A percentile compares a stretch with the other conserved stretches of the same genome.
These are phyloP conservation scores for Eremochloa ophiuroides DNA, from an alignment of 176 grass and related monocot genomes.

Conservation along the genomic window DNA sequence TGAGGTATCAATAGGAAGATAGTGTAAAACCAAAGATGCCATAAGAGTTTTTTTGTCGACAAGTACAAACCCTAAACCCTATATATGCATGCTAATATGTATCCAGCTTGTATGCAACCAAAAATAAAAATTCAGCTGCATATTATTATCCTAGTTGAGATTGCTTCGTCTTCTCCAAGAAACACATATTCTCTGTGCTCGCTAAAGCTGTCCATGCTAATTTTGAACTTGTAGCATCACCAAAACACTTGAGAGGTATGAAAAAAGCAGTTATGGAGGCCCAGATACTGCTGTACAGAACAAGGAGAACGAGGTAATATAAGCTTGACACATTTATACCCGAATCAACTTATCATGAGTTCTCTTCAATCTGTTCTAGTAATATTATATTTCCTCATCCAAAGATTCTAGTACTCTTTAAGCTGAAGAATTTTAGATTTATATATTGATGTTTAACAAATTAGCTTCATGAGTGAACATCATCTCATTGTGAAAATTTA, in stretches of 20 bases:
- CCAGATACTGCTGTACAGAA: conserved; percentile 67
- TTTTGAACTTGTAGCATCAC: conserved; percentile 57
- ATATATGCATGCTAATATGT: no score
- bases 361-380: neutral
- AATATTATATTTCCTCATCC: neutral
- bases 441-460: neutral
- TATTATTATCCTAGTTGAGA: neutral
- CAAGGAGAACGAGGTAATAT: conserved; percentile 66
- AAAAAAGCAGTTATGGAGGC: conserved; percentile 54
- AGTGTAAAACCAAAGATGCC: no score
- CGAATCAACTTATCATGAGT: neutral
- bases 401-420: neutral
- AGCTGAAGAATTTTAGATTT: neutral
- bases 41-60: no score
- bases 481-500: neutral
- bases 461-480: neutral
- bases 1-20: neutral
- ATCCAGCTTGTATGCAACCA: neutral
- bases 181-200: neutral
- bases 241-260: conserved; percentile 67
- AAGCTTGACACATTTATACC: neutral
- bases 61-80: no score
- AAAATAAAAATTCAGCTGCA: neutral
- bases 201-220: neutral
- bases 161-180: neutral